Evolutionary conservation across 805 yeast species (phyloP), one percentile per base, ranked within the genome.

Genomic region (Lipomyces chichibuensis): DNA sequence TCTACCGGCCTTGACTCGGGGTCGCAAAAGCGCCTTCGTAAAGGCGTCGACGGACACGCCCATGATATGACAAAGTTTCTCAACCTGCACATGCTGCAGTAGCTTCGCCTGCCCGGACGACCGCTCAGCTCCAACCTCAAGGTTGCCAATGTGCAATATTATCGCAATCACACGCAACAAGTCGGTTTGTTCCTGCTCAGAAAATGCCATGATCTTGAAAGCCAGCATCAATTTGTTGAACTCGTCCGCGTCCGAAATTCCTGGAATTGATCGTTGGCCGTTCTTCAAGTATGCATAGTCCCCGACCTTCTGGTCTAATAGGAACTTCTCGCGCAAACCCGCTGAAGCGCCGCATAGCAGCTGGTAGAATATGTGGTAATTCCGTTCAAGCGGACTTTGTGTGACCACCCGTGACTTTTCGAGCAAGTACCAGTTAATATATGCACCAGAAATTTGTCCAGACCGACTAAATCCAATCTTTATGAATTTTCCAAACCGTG

Each of bases 401-500:
- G 84, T 80, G 5, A 92, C 88, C 17, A 95, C 97, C 74, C 99
- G 86, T 4, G 98, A 91, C 78, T 95, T 95, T 76, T 95, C 99
- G 53, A 95, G 80, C 29, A 95, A 80, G 74, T 95, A 95, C 91
- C 97, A 95, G 74, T 94, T 97, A 60, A 95, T 92, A 71, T 90
- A 88, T 11, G 98, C 98, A 13, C 97, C 97, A 25, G 85, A 82
- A 57, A 95, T 88, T 66, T 84, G 84, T 2, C 91, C 91, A 11
- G 82, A 76, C 2, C 80, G 74, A 64, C 84, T 83, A 72, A 94
- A 91, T 75, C 88, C 92, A 66, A 95, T 90, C 74, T 92, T 89
- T 70, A 95, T 91, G 75, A 95, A 95, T 79, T 95, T 95, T 51
- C 99, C 99, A 77, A 95, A 95, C 75, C 99, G 85, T 5, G 98